Base-by-base conservation (phyloP, 352 stramenopile species). In the Pythium plurisporium region DNA sequence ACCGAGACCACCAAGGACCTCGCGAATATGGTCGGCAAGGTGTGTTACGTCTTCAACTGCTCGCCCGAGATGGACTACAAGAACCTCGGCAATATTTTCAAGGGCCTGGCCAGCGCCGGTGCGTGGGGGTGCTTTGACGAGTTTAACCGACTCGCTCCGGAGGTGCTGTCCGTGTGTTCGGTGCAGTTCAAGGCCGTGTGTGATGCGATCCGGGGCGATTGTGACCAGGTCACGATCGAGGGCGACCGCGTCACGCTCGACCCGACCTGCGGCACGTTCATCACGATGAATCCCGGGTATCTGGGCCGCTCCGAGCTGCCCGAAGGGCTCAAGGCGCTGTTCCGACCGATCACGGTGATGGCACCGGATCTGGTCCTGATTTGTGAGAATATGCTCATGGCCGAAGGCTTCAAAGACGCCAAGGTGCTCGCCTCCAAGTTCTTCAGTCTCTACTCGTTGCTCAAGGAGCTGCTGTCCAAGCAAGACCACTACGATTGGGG, bases 341-440 rank as follows among this genome's bases (percentile, higher is more conserved):
- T 98, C 53, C 86, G 95, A 30, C 94, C 95, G 0, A 98, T 98
- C 67, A 98, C 92, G 1, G 91, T 98, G 26, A 98, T 98, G 90
- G 87, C 96, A 10, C 94, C 94, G 0, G 92, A 98, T 57, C 72
- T 98, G n/a, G 87, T 97, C 10, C 74, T 98, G 15, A 98, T 98
- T 43, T 98, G 90, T 55, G 95, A 98, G 72, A 98, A 98, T 57
- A 98, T 98, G 90, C 79, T 98, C 15, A 98, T 98, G 93, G 92
- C 91, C 14, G 89, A 98, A 62, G 95, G 95, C 3, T 98, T 98
- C 64, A 82, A 88, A 55, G 78, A 96, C 40, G 91, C 92, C 8
- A 98, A 98, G 60, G 46, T 89, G 14, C 73, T 98, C 5, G 94
- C 94, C 5, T 91, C 87, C 38, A 98, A 98, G 65, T 98, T 98